phyloP scores from a whole-genome alignment of 2,329 filamentous ascomycete species.

The Neonectria ditissima region DNA sequence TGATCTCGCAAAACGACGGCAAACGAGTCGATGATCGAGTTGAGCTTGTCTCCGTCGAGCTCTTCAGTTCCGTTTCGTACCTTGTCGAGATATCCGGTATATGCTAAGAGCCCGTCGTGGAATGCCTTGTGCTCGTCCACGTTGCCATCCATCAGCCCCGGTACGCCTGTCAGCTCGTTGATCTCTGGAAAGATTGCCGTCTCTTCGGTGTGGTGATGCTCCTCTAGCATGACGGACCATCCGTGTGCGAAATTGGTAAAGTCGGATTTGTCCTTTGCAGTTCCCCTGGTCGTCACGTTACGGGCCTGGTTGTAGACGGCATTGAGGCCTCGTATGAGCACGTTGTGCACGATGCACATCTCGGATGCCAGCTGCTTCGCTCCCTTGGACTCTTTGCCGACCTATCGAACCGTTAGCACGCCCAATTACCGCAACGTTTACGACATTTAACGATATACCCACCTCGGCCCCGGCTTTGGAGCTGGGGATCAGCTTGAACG shows the following conservation, averaged over 20 bases:
- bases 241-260: conserved; percentile 50
- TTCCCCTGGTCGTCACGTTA: conserved; percentile 46
- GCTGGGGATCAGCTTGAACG: conserved; percentile 47
- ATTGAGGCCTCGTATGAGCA: conserved; percentile 52
- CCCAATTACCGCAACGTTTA: background rate
- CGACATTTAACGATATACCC: background rate
- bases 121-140: conserved; percentile 57
- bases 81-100: conserved; percentile 48
- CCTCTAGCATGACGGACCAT: conserved; percentile 49
- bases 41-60: conserved; percentile 47
- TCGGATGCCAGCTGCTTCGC: conserved; percentile 41
- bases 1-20: conserved; percentile 50
- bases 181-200: conserved; percentile 53
- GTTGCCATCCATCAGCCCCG: conserved; percentile 55
- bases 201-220: conserved; percentile 57
- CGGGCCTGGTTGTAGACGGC: conserved; percentile 53
- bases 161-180: conserved; percentile 49
- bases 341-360: conserved; percentile 54
- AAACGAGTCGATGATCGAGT: conserved; percentile 43
- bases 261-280: conserved; percentile 47
- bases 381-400: conserved; percentile 28
- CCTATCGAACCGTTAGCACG: background rate
- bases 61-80: conserved; percentile 44
- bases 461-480: conserved; percentile 42
- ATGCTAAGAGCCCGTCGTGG: conserved; percentile 49